These are phyloP conservation scores for Parasarocladium wereldwijsianum DNA, from an alignment of 2,329 filamentous ascomycete genomes.

Conservation along the genomic window DNA sequence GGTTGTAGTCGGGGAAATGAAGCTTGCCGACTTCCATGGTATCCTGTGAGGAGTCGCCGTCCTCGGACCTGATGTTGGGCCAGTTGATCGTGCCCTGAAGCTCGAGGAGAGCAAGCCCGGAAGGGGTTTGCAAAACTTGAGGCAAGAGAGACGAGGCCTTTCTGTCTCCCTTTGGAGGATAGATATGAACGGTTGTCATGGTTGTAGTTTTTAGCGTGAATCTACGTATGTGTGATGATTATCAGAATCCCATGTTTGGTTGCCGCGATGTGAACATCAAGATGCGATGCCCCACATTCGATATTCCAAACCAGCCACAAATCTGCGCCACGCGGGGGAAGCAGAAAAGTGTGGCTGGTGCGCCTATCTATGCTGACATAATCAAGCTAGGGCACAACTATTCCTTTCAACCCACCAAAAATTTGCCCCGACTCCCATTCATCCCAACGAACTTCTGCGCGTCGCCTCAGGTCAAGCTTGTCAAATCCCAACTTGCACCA, in stretches of 20 bases:
- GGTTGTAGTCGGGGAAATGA: conserved; percentile 61
- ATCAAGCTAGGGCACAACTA: too few relatives aligned
- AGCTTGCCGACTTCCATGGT: conserved; percentile 48
- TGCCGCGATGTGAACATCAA: too few relatives aligned
- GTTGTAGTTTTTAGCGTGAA: not conserved
- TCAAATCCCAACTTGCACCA: conserved; percentile 26
- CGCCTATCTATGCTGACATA: too few relatives aligned
- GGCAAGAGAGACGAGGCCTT: conserved; percentile 48
- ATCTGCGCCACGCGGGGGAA: too few relatives aligned
- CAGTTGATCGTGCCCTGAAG: conserved; percentile 84
- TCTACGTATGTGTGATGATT: too few relatives aligned
- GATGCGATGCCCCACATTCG: too few relatives aligned
- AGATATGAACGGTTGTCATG: conserved; percentile 24
- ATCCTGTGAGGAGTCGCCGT: conserved; percentile 1
- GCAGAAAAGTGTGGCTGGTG: too few relatives aligned
- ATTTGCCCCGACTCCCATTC: too few relatives aligned
- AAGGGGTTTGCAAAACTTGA: conserved; percentile 71
- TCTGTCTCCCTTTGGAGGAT: conserved; percentile 19
- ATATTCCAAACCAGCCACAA: too few relatives aligned
- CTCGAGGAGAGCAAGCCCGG: conserved; percentile 79
- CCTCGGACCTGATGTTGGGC: conserved; percentile 25
- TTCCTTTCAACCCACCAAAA: too few relatives aligned
- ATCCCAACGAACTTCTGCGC: conserved; percentile 21
- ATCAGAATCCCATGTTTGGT: too few relatives aligned
- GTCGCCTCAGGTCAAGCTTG: conserved; percentile 26